Percentiles rank a stretch among this genome's conserved stretches.
phyloP scores from a whole-genome alignment of 352 stramenopile genomes.

The Globisporangium cystogenes region DNA sequence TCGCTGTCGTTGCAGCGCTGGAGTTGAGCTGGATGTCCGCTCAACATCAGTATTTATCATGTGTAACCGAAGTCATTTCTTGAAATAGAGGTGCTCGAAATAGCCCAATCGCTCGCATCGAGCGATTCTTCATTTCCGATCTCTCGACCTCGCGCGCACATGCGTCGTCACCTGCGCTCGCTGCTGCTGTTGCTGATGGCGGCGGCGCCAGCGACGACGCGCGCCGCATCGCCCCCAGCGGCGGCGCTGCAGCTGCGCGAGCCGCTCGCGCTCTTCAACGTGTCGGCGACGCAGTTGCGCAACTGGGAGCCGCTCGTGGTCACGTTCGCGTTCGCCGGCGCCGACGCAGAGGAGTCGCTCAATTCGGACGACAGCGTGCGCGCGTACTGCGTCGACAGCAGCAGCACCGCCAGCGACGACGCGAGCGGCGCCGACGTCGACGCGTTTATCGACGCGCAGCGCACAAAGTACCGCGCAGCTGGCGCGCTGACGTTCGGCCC shows the following conservation, averaged over 20 bases:
- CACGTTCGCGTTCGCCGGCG: constrained; percentile 18
- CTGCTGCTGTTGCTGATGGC: background rate
- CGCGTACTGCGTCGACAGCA: constrained; percentile 14
- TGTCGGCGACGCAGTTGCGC: constrained; percentile 13
- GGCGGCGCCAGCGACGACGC: background rate
- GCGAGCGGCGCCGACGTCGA: background rate
- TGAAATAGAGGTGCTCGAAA: too few species aligned
- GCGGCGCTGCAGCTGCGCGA: constrained; percentile 2
- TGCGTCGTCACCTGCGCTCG: background rate
- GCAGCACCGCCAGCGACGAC: background rate
- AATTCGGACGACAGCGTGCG: constrained; percentile 13
- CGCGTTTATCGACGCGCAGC: constrained; percentile 13
- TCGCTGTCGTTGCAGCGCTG: too few species aligned
- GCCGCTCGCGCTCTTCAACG: constrained; percentile 7
- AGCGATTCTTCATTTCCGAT: background rate
- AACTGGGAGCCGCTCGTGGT: constrained; percentile 29
- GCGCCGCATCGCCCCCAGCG: background rate
- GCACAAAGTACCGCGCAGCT: background rate
- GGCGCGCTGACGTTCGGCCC: constrained; percentile 13
- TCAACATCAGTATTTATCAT: too few species aligned
- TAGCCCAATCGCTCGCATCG: too few species aligned
- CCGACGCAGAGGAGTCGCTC: constrained; percentile 4
- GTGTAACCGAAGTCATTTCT: too few species aligned
- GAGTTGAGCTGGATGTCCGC: too few species aligned
- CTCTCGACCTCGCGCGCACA: background rate